Evolutionary conservation across 306 rosid genomes (phyloP).

Genomic region (Castanospermum australe): DNA sequence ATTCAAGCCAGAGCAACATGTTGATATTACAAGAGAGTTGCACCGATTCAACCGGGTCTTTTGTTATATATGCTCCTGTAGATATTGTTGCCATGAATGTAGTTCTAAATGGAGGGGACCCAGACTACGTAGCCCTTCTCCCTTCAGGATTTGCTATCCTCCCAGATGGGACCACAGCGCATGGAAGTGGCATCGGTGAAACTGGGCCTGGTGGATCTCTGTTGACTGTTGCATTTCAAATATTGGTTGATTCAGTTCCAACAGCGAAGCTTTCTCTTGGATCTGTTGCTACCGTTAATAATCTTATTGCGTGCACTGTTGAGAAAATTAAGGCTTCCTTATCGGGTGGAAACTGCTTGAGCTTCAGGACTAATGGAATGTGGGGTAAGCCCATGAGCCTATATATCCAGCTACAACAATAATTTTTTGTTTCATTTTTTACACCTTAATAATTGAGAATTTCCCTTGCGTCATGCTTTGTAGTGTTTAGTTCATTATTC

Average conservation of each 20-base stretch:
- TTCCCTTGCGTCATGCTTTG: neutral
- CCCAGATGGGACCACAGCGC: conserved; percentile 62
- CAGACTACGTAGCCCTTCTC: conserved; percentile 90
- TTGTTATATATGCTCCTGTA: conserved; percentile 89
- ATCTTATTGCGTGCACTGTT: conserved; percentile 90
- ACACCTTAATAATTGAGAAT: neutral
- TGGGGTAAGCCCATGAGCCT: conserved; percentile 16
- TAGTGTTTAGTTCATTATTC: neutral
- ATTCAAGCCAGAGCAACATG: conserved; percentile 99
- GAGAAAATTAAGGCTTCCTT: conserved; percentile 89
- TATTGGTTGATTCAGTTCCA: conserved; percentile 90
- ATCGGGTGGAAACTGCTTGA: conserved; percentile 61
- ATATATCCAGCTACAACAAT: neutral
- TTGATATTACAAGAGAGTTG: conserved; percentile 89
- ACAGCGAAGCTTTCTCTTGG: conserved; percentile 94
- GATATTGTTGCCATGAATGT: conserved; percentile 90
- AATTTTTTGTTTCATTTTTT: neutral
- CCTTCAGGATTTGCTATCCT: conserved; percentile 98
- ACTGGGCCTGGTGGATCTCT: conserved; percentile 74
- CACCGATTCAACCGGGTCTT: conserved; percentile 75
- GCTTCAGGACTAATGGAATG: neutral
- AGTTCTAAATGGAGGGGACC: conserved; percentile 91
- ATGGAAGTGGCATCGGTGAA: conserved; percentile 44
- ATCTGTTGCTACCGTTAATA: conserved; percentile 91
- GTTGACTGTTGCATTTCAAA: conserved; percentile 91